Evolutionary conservation across 306 rosid genomes (phyloP), one percentile per base, ranked within the genome.

Genomic region (Gastrolobium bilobum): DNA sequence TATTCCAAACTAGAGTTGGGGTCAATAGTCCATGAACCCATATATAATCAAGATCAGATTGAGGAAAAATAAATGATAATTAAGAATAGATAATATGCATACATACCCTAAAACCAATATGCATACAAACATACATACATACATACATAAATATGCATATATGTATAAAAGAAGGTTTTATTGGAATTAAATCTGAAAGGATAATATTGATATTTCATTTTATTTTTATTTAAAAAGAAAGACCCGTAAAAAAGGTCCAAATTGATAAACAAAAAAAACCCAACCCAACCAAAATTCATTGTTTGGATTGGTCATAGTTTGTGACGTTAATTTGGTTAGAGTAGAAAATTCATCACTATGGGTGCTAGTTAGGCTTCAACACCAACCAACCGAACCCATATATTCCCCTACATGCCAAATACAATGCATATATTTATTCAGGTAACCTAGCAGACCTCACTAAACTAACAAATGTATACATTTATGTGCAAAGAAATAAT

Each of bases 381-480:
- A 61, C 10, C 46, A 60, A 30, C 38, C 63, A 57, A 57, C 6
- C 26, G 1, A 20, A 20, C 26, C 26, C 26, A 20, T 20, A 20
- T 20, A 20, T 4, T 4, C 4, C n/a, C 20, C 42, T 43, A 46
- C 44, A 50, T 50, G 52, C 14, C 58, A 20, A 44, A 44, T 42
- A 7, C 26, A 69, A 33, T 10, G 42, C 46, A 59, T 8, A 15
- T 59, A 39, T 37, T 10, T 48, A 7, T 4, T 8, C 26, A 20
- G 26, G 0, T 20, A 82, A 51, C 48, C 53, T 40, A 75, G 52
- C 35, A 39, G 34, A 78, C 65, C 77, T 30, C 77, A 78, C 60
- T 50, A 62, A 79, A 68, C 70, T 68, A 68, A 80, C 56, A 75
- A 34, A 57, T 4, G 74, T 35, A 65, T 60, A 61, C 10, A 53